Base-by-base conservation (phyloP, 805 yeast species). In the Metschnikowia continentalis region DNA sequence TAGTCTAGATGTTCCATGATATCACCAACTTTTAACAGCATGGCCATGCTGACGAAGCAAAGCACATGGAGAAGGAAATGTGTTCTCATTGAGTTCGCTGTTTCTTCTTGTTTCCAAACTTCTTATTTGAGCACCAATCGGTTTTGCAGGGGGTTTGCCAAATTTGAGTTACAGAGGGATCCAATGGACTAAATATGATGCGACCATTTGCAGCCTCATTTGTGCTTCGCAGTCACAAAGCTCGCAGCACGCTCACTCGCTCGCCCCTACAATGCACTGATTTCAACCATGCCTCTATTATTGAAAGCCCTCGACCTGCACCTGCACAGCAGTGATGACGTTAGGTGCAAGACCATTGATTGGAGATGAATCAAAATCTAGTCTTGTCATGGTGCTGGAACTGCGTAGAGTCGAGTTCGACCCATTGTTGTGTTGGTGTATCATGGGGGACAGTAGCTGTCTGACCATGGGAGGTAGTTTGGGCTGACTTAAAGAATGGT, bases 251-350 rank as follows among this genome's bases (percentile, higher is more conserved):
- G 19, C 8, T 23, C 13, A 33, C 11, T 26, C 11, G 30, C 30
- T 26, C 22, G 11, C 15, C 13, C n/a, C 6, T 11, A 8, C 7
- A 17, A 37, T 19, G 23, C 40, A 20, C 40, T n/a, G 10, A 15
- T n/a, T 32, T 13, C 7, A 8, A n/a, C 6, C 23, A 41, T 17
- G 35, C 44, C 32, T 41, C 11, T 15, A 10, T 23, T 44, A 57
- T n/a, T 58, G 60, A 33, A 58, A 58, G 3, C 62, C 62, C 40
- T 59, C 62, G 2, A 59, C 62, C 22, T 55, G 62, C 19, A 73
- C 78, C 49, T 72, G 78, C 10, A 74, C 68, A 7, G 71, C 74
- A 0, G 77, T 70, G 10, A 74, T 64, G 5, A 72, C 68, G 49
- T 63, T 71, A 1, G 76, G 75, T 3, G 76, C 60, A 22, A 59